These are phyloP conservation scores for Platanthera guangdongensis DNA, from an alignment of 106 monocot species.

Conservation along the genomic window DNA sequence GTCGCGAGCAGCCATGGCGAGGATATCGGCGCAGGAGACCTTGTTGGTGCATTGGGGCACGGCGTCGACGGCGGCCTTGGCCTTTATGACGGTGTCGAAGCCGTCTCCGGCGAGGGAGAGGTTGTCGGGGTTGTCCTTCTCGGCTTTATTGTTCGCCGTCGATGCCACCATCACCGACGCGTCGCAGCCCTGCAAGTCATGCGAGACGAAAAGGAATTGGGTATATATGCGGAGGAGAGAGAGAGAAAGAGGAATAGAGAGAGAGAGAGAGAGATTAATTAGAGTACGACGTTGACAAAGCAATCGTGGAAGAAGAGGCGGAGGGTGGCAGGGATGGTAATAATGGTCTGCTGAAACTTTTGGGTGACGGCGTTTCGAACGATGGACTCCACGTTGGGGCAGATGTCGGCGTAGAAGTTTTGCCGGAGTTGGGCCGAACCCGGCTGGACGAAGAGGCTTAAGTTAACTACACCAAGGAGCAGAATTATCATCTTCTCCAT, in stretches of 20 bases:
- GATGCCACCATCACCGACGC: constrained; percentile 39
- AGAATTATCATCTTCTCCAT: background rate
- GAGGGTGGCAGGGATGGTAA: constrained; percentile 45
- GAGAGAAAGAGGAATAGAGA: background rate
- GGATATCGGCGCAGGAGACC: constrained; percentile 60
- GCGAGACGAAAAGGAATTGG: background rate
- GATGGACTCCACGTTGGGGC: constrained; percentile 52
- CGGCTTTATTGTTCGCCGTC: constrained; percentile 29
- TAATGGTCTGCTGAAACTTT: constrained; percentile 30
- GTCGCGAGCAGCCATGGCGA: constrained; percentile 47
- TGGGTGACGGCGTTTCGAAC: constrained; percentile 22
- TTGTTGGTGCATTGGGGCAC: constrained; percentile 29
- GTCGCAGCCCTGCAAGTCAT: constrained; percentile 37
- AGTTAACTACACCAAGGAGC: background rate
- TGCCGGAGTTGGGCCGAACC: constrained; percentile 25
- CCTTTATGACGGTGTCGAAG: constrained; percentile 56
- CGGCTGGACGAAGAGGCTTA: constrained; percentile 6
- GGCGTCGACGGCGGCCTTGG: constrained; percentile 52
- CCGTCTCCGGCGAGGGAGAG: constrained; percentile 48
- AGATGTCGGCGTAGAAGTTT: constrained; percentile 42
- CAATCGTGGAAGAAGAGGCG: constrained; percentile 68
- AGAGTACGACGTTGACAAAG: constrained; percentile 18
- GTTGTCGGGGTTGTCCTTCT: constrained; percentile 38
- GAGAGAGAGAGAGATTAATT: background rate
- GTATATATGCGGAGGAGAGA: background rate